Evolutionary conservation across 257 asterid genomes (phyloP).

Genomic region (Leptodermis oblonga): DNA sequence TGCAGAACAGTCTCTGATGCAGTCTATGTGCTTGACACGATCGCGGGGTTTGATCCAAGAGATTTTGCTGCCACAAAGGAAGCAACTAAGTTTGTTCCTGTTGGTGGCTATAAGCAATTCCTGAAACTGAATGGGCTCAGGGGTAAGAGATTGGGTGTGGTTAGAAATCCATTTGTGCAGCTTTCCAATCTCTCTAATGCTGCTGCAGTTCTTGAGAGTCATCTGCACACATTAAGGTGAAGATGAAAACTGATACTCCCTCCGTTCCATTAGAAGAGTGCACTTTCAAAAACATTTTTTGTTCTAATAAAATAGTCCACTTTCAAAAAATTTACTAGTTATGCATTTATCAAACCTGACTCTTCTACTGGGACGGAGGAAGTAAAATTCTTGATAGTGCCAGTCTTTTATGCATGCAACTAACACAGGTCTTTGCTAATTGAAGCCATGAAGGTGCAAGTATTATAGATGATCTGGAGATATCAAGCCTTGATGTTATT

Average conservation of each 20-base stretch:
- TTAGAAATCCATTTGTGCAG: constrained; percentile 46
- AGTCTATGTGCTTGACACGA: constrained; percentile 52
- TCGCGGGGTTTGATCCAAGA: constrained; percentile 50
- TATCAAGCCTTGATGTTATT: constrained; percentile 37
- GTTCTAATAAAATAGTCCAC: too few relatives aligned
- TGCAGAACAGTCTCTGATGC: constrained; percentile 64
- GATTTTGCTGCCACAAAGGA: constrained; percentile 42
- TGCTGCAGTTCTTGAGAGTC: constrained; percentile 34
- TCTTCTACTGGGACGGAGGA: too few relatives aligned
- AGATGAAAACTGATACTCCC: not conserved
- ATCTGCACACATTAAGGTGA: constrained; percentile 45
- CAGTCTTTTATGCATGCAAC: not conserved
- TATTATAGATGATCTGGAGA: constrained; percentile 47
- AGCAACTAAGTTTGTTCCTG: constrained; percentile 50
- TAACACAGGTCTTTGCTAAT: not conserved
- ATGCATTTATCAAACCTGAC: too few relatives aligned
- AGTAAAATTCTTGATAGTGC: not conserved
- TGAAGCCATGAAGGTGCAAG: constrained; percentile 47
- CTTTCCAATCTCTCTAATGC: constrained; percentile 27
- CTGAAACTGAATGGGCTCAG: constrained; percentile 44
- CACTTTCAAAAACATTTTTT: too few relatives aligned
- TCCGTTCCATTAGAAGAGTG: too few relatives aligned
- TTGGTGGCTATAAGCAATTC: constrained; percentile 54
- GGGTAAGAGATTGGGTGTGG: constrained; percentile 61
- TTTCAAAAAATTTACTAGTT: too few relatives aligned